phyloP scores from a whole-genome alignment of 2,329 filamentous ascomycete genomes.

The Capronia coronata region DNA sequence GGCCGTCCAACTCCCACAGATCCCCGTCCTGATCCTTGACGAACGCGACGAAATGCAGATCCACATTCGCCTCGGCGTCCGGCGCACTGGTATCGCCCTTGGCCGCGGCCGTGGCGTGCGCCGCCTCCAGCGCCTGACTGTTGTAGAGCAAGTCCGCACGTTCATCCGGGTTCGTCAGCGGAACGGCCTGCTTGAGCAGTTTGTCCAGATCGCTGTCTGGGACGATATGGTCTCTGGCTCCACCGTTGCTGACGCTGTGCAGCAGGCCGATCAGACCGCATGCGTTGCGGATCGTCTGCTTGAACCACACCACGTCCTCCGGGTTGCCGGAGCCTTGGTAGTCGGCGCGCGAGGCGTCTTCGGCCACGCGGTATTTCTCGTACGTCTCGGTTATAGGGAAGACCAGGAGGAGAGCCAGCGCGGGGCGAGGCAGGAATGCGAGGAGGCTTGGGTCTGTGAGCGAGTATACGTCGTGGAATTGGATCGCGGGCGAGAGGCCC shows the following conservation, averaged over 20 bases:
- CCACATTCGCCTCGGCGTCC: constrained; percentile 69
- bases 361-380: constrained; percentile 65
- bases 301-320: constrained; percentile 87
- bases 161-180: constrained; percentile 55
- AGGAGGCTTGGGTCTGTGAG: constrained; percentile 80
- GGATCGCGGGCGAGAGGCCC: constrained; percentile 68
- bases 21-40: constrained; percentile 66
- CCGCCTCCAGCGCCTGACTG: constrained; percentile 65
- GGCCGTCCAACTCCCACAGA: constrained; percentile 76
- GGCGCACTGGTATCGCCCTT: constrained; percentile 75
- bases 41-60: constrained; percentile 94
- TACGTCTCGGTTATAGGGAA: constrained; percentile 78
- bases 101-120: constrained; percentile 70
- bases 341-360: constrained; percentile 58
- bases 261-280: constrained; percentile 86
- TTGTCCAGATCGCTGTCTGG: constrained; percentile 41
- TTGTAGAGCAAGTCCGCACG: constrained; percentile 71
- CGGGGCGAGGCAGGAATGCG: constrained; percentile 79
- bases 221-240: constrained; percentile 57
- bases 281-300: constrained; percentile 87
- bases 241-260: constrained; percentile 74
- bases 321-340: constrained; percentile 61
- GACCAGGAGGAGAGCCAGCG: constrained; percentile 81
- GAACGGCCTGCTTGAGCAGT: constrained; percentile 64
- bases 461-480: constrained; percentile 86